Percentiles rank a stretch among this genome's conserved stretches.
Conservation (phyloP, 352 stramenopile genomes). For the Globisporangium parvum region DNA sequence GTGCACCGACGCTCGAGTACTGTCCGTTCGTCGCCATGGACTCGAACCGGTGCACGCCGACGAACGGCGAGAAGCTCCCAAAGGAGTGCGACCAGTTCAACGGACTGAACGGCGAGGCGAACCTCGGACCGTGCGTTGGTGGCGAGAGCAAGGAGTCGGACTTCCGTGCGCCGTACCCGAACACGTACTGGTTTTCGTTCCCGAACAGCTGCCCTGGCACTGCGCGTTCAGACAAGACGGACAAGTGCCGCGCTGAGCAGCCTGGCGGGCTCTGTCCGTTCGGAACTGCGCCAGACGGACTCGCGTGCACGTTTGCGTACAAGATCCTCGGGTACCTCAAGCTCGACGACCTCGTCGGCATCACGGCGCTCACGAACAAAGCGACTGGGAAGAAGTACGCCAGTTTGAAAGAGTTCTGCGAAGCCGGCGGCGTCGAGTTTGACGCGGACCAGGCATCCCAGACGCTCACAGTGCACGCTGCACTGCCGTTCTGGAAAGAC, state of each 20-base stretch:
- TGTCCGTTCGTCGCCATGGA: constrained; percentile 14
- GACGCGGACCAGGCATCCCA: constrained; percentile 26
- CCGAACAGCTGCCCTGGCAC: constrained; percentile 22
- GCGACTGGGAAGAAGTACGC: constrained; percentile 18
- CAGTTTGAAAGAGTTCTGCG: constrained; percentile 42
- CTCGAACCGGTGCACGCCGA: constrained; percentile 13
- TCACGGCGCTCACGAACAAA: constrained; percentile 33
- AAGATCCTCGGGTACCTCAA: constrained; percentile 48
- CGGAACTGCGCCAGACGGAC: constrained; percentile 33
- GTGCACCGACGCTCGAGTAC: constrained; percentile 7
- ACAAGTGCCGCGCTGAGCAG: constrained; percentile 7
- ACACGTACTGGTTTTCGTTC: constrained; percentile 33
- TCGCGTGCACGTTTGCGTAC: constrained; percentile 53
- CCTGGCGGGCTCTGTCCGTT: constrained; percentile 39
- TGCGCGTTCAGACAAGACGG: constrained; percentile 8
- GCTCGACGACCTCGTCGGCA: constrained; percentile 57
- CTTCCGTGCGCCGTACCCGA: constrained; percentile 22
- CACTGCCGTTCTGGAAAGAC: constrained; percentile 58
- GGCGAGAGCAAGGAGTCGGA: constrained; percentile 13
- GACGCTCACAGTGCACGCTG: constrained; percentile 29
- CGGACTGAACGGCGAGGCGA: constrained; percentile 14
- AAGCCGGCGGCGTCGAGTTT: constrained; percentile 40
- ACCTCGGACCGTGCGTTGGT: constrained; percentile 16
- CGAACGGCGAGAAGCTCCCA: constrained; percentile 11
- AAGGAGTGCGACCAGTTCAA: constrained; percentile 21